These are phyloP conservation scores for Primulina eburnea DNA, from an alignment of 257 asterid species.

Conservation along the genomic window DNA sequence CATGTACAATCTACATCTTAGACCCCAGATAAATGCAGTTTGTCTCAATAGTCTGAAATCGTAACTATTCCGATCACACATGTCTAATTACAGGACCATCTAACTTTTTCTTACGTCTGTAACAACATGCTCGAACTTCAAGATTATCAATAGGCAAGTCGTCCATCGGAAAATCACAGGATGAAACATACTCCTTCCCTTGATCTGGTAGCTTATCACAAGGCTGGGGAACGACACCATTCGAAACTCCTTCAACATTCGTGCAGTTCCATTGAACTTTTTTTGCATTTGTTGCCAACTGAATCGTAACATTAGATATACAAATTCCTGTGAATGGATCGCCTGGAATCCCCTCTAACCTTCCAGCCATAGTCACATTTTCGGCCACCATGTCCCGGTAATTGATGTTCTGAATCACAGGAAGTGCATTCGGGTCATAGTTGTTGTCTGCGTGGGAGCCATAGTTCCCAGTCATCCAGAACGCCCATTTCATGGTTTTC, in stretches of 20 bases:
- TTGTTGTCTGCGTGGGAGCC: slow-evolving; percentile 83
- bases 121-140: slow-evolving; percentile 52
- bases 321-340: slow-evolving; percentile 62
- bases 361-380: slow-evolving; percentile 78
- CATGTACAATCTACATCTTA: background rate
- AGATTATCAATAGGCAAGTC: slow-evolving; percentile 50
- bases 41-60: background rate
- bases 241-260: slow-evolving; percentile 63
- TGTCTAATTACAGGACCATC: slow-evolving; percentile 27
- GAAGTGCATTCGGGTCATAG: slow-evolving; percentile 88
- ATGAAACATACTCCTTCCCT: slow-evolving; percentile 26
- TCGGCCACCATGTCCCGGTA: slow-evolving; percentile 78
- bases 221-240: slow-evolving; percentile 67
- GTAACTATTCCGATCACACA: slow-evolving; percentile 22
- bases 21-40: background rate
- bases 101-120: slow-evolving; percentile 39
- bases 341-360: slow-evolving; percentile 57
- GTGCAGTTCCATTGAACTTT: slow-evolving; percentile 86
- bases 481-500: slow-evolving; percentile 93
- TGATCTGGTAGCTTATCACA: slow-evolving; percentile 51
- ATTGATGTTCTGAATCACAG: slow-evolving; percentile 70
- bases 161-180: slow-evolving; percentile 62
- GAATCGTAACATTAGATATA: slow-evolving; percentile 72
- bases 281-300: slow-evolving; percentile 56
- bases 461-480: slow-evolving; percentile 94